Percentiles rank a stretch among this genome's conserved stretches.
phyloP scores from a whole-genome alignment of 2,329 filamentous ascomycete genomes.

The Colletotrichum horii region DNA sequence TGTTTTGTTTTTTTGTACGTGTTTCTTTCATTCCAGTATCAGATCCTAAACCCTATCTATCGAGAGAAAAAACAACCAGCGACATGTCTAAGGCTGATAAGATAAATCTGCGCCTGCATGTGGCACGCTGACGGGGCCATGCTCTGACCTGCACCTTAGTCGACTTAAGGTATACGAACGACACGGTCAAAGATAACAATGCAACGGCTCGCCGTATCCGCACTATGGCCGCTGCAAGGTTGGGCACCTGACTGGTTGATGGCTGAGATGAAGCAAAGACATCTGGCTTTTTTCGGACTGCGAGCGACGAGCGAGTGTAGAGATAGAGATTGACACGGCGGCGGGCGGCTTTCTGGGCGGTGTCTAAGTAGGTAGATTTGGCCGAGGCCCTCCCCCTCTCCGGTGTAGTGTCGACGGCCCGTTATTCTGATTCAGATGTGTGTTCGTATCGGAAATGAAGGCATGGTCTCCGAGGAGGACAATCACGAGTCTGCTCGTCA shows the following conservation, averaged over 20 bases:
- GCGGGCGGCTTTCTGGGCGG: neutral
- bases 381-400: neutral
- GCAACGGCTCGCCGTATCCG: neutral
- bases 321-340: neutral
- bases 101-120: neutral
- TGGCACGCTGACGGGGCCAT: neutral
- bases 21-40: neutral
- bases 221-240: neutral
- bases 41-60: slow-evolving; percentile 1
- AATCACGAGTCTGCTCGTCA: slow-evolving; percentile 9
- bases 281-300: neutral
- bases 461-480: neutral
- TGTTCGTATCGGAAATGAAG: neutral
- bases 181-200: neutral
- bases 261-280: slow-evolving; percentile 8
- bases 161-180: neutral
- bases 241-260: neutral
- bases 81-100: slow-evolving; percentile 1
- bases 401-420: neutral
- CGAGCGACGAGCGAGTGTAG: neutral
- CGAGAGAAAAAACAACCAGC: neutral
- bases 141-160: neutral
- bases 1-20: neutral
- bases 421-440: neutral
- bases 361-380: neutral